These are phyloP conservation scores for Tilletiopsis washingtonensis DNA, from an alignment of 1,284 basidiomycete species.

Conservation along the genomic window DNA sequence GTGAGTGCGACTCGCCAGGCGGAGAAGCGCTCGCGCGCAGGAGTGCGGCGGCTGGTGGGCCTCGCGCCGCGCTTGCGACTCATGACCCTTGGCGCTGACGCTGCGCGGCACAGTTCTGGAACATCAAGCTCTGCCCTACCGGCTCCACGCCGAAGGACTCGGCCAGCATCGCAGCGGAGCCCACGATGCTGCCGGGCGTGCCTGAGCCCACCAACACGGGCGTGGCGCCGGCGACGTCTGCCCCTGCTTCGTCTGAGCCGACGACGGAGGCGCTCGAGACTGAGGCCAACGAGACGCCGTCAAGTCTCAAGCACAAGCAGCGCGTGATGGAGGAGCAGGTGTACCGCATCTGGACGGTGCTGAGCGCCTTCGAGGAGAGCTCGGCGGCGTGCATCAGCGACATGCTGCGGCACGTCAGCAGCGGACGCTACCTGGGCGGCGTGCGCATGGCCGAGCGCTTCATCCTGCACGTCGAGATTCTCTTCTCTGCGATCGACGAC, in stretches of 20 bases:
- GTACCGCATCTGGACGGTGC: slow-evolving; percentile 96
- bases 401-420: slow-evolving; percentile 91
- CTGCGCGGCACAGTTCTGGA: slow-evolving; percentile 75
- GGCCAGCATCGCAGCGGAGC: slow-evolving; percentile 7
- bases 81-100: no score
- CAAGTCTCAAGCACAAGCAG: slow-evolving; percentile 83
- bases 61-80: not conserved
- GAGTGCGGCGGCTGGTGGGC: not conserved
- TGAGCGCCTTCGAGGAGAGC: slow-evolving; percentile 96
- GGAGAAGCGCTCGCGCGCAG: no score
- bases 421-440: slow-evolving; percentile 87
- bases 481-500: slow-evolving; percentile 95
- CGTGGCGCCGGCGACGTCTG: slow-evolving; percentile 9
- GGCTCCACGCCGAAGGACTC: slow-evolving; percentile 35
- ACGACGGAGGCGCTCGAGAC: slow-evolving; percentile 54
- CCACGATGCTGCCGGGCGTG: slow-evolving; percentile 6
- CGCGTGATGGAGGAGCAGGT: slow-evolving; percentile 93
- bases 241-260: slow-evolving; percentile 13
- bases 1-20: no score
- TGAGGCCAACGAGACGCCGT: slow-evolving; percentile 62
- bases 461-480: slow-evolving; percentile 93
- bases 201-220: slow-evolving; percentile 15
- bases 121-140: slow-evolving; percentile 68
- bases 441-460: slow-evolving; percentile 98
- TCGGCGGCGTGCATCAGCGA: slow-evolving; percentile 99